Evolutionary conservation across 2,329 filamentous ascomycete species (phyloP).

Genomic region (Colletotrichum filicis): DNA sequence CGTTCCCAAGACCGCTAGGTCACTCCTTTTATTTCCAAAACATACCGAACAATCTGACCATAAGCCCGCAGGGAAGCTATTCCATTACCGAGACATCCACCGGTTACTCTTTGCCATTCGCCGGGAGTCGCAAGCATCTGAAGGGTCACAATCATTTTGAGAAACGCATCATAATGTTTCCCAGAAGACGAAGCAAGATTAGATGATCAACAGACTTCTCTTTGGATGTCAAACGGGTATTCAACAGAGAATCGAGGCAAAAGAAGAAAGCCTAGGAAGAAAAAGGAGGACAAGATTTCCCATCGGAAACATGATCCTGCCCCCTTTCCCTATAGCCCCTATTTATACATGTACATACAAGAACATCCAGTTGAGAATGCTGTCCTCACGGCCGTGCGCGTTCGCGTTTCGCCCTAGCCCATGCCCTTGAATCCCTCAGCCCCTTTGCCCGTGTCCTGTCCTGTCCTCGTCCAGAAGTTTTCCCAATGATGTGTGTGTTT

Average conservation of each 20-base stretch:
- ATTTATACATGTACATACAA: constrained; percentile 26
- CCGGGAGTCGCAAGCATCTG: too few relatives aligned
- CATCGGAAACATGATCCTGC: background rate
- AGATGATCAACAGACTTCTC: too few relatives aligned
- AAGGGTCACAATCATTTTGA: too few relatives aligned
- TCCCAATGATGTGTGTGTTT: background rate
- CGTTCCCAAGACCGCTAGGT: too few relatives aligned
- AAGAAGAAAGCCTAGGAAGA: background rate
- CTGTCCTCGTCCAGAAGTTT: constrained; percentile 13
- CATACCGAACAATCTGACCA: too few relatives aligned
- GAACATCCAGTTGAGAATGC: constrained; percentile 26
- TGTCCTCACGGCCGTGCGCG: constrained; percentile 33
- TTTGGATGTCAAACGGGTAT: background rate
- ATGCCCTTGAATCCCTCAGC: constrained; percentile 34
- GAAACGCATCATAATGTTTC: too few relatives aligned
- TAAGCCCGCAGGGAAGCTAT: too few relatives aligned
- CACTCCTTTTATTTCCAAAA: too few relatives aligned
- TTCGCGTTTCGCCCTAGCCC: constrained; percentile 15
- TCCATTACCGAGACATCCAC: too few relatives aligned
- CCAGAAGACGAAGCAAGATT: too few relatives aligned
- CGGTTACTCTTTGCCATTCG: too few relatives aligned
- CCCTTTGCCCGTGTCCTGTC: constrained; percentile 1
- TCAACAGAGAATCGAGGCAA: background rate
- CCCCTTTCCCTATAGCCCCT: background rate
- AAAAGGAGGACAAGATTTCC: background rate